Percentiles rank a stretch among this genome's conserved stretches.
These are phyloP conservation scores for Moesziomyces parantarcticus DNA, from an alignment of 1,284 basidiomycete species.

Conservation along the genomic window DNA sequence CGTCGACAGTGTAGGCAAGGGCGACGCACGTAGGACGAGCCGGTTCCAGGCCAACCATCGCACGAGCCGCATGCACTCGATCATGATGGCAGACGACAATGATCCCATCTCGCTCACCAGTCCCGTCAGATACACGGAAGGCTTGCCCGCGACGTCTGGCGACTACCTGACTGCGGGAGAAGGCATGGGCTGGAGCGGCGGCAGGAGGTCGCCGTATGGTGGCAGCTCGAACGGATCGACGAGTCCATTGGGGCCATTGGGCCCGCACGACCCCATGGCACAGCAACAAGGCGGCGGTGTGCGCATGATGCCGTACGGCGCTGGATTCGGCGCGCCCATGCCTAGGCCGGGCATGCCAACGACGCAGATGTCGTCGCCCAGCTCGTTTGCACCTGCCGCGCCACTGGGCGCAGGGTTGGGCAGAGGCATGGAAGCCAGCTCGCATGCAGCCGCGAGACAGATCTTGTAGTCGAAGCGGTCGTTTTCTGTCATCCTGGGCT, in stretches of 20 bases:
- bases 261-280: slow-evolving; percentile 24
- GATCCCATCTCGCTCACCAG: neutral
- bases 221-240: slow-evolving; percentile 21
- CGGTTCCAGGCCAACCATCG: slow-evolving; percentile 16
- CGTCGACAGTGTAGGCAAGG: slow-evolving; percentile 52
- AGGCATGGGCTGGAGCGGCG: slow-evolving; percentile 5
- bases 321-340: slow-evolving; percentile 30
- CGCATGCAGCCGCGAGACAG: slow-evolving; percentile 18
- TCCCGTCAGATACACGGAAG: slow-evolving; percentile 11
- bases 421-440: slow-evolving; percentile 14
- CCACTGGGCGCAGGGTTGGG: slow-evolving; percentile 31
- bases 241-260: slow-evolving; percentile 32
- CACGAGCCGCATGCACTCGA: slow-evolving; percentile 13
- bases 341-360: slow-evolving; percentile 26
- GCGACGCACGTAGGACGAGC: slow-evolving; percentile 32
- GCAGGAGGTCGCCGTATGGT: slow-evolving; percentile 20
- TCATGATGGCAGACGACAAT: slow-evolving; percentile 10
- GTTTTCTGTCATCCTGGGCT: no score
- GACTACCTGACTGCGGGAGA: slow-evolving; percentile 6
- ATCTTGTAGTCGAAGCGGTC: slow-evolving; percentile 5
- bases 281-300: slow-evolving; percentile 15
- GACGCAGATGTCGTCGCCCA: slow-evolving; percentile 20
- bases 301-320: slow-evolving; percentile 29
- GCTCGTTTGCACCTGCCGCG: slow-evolving; percentile 27
- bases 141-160: slow-evolving; percentile 14